phyloP scores from a whole-genome alignment of 1,139 yeast genomes.

The Pichia sp. region DNA sequence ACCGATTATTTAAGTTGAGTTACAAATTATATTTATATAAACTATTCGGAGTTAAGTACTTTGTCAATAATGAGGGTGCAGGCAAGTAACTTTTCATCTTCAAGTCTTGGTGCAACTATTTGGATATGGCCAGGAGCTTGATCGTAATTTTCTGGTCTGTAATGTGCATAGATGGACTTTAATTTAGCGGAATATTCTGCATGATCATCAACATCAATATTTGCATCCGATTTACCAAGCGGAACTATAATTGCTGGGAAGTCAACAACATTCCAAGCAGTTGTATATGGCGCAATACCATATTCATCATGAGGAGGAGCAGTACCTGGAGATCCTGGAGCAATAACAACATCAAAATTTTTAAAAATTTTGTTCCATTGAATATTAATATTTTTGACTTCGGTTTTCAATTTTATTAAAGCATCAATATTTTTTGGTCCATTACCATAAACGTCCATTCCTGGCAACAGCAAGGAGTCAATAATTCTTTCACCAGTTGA shows the following conservation, averaged over 20 bases:
- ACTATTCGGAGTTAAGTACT: neutral
- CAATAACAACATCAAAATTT: conserved; percentile 57
- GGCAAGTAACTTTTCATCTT: conserved; percentile 7
- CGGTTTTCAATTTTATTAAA: conserved; percentile 32
- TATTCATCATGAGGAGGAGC: conserved; percentile 45
- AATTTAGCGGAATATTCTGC: conserved; percentile 16
- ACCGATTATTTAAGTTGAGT: no score
- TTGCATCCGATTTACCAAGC: conserved; percentile 51
- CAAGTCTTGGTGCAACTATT: conserved; percentile 7
- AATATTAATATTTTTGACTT: neutral
- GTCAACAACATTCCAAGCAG: conserved; percentile 59
- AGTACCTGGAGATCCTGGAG: conserved; percentile 63
- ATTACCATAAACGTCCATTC: conserved; percentile 46
- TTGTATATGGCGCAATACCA: conserved; percentile 53
- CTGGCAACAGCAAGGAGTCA: conserved; percentile 51
- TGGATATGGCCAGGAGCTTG: conserved; percentile 6
- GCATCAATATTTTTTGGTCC: conserved; percentile 47
- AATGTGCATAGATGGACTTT: conserved; percentile 3
- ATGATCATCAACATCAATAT: conserved; percentile 21
- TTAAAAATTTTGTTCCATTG: conserved; percentile 24
- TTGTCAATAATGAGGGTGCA: conserved; percentile 1
- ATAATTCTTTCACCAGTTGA: conserved; percentile 38
- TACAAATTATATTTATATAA: neutral
- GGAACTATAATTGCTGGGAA: conserved; percentile 56
- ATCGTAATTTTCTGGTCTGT: neutral